A percentile compares a stretch with the other conserved stretches of the same genome.
These are phyloP conservation scores for Pyrenula massariospora DNA, from an alignment of 495 filamentous ascomycete genomes.

Conservation along the genomic window DNA sequence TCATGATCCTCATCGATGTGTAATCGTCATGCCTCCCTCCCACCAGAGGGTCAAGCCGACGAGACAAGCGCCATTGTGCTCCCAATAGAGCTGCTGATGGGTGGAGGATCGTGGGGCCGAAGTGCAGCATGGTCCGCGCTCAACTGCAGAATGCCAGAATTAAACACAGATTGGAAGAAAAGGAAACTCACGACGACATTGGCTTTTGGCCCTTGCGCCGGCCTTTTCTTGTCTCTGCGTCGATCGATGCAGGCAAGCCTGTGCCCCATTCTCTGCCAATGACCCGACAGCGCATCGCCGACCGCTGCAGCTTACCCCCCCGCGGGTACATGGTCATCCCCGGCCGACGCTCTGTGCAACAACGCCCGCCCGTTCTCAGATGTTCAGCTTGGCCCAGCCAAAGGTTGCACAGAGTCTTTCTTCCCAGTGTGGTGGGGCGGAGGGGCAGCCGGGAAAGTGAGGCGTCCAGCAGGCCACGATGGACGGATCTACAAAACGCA, in stretches of 20 bases:
- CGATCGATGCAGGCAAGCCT: not conserved
- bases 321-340: not conserved
- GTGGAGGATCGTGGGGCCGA: no score
- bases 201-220: not conserved
- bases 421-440: not conserved
- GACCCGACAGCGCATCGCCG: not conserved
- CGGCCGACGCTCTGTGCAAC: no score
- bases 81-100: no score
- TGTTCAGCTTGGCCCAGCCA: not conserved
- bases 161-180: not conserved
- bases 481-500: no score
- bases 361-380: not conserved
- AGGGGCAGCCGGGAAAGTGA: not conserved
- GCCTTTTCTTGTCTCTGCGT: not conserved
- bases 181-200: not conserved
- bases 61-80: no score
- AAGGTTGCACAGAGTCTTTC: no score
- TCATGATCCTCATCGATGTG: no score
- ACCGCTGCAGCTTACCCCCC: not conserved
- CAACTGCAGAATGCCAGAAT: not conserved
- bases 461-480: not conserved
- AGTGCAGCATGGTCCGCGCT: no score
- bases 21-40: no score
- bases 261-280: not conserved
- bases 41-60: no score